Base-by-base conservation (phyloP, 2,329 filamentous ascomycete genomes). In the Trichoderma afroharzianum region DNA sequence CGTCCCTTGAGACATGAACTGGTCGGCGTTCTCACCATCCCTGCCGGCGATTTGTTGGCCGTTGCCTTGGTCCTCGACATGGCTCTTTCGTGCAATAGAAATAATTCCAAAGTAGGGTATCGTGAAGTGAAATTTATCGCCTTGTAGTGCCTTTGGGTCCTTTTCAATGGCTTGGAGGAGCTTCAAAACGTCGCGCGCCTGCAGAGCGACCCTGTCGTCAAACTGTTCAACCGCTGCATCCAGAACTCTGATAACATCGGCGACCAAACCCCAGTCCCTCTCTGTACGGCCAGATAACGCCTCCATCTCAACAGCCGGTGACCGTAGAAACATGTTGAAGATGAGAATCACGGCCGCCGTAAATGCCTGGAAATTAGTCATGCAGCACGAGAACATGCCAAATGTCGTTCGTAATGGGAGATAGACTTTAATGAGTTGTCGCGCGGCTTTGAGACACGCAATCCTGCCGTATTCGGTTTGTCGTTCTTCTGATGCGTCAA, bases 341-440 rank as follows among this genome's bases (percentile, higher is more conserved):
- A 71, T 59, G 43, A 71, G 64, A 24, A 68, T 62, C 24, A 69
- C 64, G 11, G 70, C 70, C 15, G 70, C 63, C 3, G 70, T 71
- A 6, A 68, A 71, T 8, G 70, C 70, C 15, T 71, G 70, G 4
- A 71, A 71, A 26, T 71, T 71, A 2, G 70, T 71, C 64, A 63
- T 30, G 6, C 70, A 69, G 18, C 70, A 71, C 1, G 58, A 69
- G 11, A 71, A 71, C 70, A 71, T 71, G 18, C 64, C 63, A 47
- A 71, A 69, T 2, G 55, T 71, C 7, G 55, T 68, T 24, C 70
- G 70, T 4, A 69, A 36, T 15, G 53, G 55, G 8, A 71, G 57
- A 15, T 71, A 71, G 12, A 58, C 39, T n/a, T 26, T 57, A 30
- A 71, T 59, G 14, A 71, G 70, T 24, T 68, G 57, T 47, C 70